phyloP scores from a whole-genome alignment of 176 grass and related monocot species.

The Metroxylon sagu region DNA sequence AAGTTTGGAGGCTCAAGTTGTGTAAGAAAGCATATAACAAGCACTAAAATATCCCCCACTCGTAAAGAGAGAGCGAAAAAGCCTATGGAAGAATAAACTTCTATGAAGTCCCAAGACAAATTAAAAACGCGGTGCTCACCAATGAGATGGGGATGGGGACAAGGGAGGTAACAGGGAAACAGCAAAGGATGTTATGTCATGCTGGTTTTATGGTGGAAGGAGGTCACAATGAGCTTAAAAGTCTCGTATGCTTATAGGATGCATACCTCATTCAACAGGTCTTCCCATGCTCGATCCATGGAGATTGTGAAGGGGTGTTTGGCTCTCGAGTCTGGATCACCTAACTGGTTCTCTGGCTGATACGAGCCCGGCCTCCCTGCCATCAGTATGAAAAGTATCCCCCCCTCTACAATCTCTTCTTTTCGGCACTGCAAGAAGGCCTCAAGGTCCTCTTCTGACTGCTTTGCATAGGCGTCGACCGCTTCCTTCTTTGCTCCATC shows the following conservation, averaged over 20 bases:
- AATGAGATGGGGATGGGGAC: background rate
- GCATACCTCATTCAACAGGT: constrained; percentile 28
- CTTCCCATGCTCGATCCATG: constrained; percentile 26
- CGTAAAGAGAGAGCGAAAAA: no score
- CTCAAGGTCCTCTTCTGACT: constrained; percentile 14
- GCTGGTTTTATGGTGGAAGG: constrained; percentile 8
- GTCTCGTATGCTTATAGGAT: no score
- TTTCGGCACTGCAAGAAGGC: constrained; percentile 11
- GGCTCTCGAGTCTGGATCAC: constrained; percentile 3
- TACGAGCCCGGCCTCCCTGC: constrained; percentile 1
- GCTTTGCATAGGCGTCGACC: constrained; percentile 16
- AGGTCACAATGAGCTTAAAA: background rate
- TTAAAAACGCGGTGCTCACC: background rate
- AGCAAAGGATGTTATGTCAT: background rate
- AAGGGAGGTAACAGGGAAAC: background rate
- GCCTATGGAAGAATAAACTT: no score
- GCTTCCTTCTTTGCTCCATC: constrained; percentile 21
- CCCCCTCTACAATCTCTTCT: constrained; percentile 17
- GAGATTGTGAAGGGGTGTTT: constrained; percentile 1
- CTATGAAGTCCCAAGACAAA: background rate
- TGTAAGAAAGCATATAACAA: no score
- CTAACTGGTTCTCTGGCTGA: constrained; percentile 3
- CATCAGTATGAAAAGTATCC: constrained; percentile 22
- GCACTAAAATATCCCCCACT: no score
- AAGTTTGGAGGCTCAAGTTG: no score